A percentile compares a stretch with the other conserved stretches of the same genome.
phyloP scores from a whole-genome alignment of 2,329 filamentous ascomycete species.

The Colletotrichum sp. region DNA sequence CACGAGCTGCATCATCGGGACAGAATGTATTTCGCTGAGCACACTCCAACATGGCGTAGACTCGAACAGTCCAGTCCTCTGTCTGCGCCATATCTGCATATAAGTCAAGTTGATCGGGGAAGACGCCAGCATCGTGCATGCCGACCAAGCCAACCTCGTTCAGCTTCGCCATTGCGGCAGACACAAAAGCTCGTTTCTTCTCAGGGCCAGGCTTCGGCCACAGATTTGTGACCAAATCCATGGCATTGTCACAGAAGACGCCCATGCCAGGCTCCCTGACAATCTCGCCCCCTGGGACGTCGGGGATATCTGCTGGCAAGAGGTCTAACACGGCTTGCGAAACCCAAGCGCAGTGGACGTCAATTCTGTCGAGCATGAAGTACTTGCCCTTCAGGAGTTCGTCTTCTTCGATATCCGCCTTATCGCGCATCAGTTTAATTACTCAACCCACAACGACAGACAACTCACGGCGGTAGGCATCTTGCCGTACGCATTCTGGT shows the following conservation, averaged over 20 bases:
- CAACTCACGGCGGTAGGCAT: slow-evolving; percentile 68
- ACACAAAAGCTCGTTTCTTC: slow-evolving; percentile 60
- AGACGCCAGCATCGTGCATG: slow-evolving; percentile 71
- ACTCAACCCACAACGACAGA: background rate
- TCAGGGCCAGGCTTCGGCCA: slow-evolving; percentile 61
- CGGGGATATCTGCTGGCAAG: slow-evolving; percentile 56
- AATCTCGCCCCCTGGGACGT: slow-evolving; percentile 68
- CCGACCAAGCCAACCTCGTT: slow-evolving; percentile 71
- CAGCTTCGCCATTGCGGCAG: slow-evolving; percentile 64
- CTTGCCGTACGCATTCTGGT: slow-evolving; percentile 67
- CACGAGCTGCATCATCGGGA: slow-evolving; percentile 49
- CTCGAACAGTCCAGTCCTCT: slow-evolving; percentile 63
- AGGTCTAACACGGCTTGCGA: slow-evolving; percentile 67
- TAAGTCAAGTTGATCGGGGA: slow-evolving; percentile 57
- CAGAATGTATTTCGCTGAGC: slow-evolving; percentile 69
- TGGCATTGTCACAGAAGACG: slow-evolving; percentile 77
- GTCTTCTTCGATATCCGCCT: slow-evolving; percentile 56
- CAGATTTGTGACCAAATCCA: slow-evolving; percentile 62
- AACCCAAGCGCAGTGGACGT: slow-evolving; percentile 74
- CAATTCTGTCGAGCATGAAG: slow-evolving; percentile 73
- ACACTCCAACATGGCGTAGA: slow-evolving; percentile 75
- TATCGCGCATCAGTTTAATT: background rate
- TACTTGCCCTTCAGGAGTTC: slow-evolving; percentile 58
- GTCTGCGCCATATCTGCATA: slow-evolving; percentile 54
- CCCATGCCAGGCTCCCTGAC: slow-evolving; percentile 65